Base-by-base conservation (phyloP, 768 basidiomycete genomes). In the Lepiota venenata region DNA sequence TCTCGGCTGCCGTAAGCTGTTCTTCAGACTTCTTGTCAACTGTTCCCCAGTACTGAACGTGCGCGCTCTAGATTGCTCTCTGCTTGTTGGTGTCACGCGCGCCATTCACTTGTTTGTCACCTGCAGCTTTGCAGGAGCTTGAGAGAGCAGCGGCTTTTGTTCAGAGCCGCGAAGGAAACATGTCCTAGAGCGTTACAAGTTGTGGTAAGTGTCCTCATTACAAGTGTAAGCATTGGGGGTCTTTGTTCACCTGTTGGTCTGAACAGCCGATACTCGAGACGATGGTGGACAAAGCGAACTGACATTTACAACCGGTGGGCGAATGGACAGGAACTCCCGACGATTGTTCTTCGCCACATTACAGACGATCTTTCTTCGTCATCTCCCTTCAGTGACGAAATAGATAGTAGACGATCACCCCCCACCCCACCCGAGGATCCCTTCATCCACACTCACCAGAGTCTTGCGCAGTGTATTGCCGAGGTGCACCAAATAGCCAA, bases 101-200 rank as follows among this genome's bases (percentile, higher is more conserved):
- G 14, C 86, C 86, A n/a, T 83, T 80, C 64, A 78, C 84, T 22
- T 82, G 80, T 58, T 69, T 87, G 11, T 79, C 82, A 11, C 80
- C 82, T 47, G 81, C 80, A 58, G 85, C 81, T 37, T 72, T 88
- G 36, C 78, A 81, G 63, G 83, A 87, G 62, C 70, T 88, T 10
- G 74, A 81, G 62, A 70, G 78, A 35, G 77, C 76, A 7, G n/a
- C 67, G 77, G 37, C 63, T 66, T 52, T 57, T 79, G 40, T 81
- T 79, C 63, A 72, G 73, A 46, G 65, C 71, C 18, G 77, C 76
- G 27, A 74, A 73, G 56, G 72, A 75, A 46, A 70, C 64, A 20
- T 79, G 76, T 62, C 73, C 77, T 37, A 69, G 77, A 49, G 77
- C 76, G 15, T 56, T 68, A 58, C 74, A 78, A 63, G 74, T 78